Evolutionary conservation across 106 monocot species (phyloP).

Genomic region (Hemerocallis citrina): DNA sequence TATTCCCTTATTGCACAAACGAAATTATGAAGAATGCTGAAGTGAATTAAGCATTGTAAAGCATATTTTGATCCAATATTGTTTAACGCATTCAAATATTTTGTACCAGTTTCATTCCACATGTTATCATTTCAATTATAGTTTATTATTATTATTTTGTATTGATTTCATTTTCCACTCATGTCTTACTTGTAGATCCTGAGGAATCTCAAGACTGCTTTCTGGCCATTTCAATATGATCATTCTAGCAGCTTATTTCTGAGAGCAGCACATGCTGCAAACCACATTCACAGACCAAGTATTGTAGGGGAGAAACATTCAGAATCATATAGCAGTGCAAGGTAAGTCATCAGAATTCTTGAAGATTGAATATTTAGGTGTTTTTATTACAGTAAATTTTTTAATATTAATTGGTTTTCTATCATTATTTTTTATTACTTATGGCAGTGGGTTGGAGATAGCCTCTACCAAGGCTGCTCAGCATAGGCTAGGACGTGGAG

Average conservation of each 20-base stretch:
- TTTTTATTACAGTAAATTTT: background rate
- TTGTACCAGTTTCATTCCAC: no score
- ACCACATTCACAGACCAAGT: conserved; percentile 17
- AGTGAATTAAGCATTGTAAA: no score
- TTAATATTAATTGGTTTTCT: background rate
- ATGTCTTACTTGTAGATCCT: conserved; percentile 33
- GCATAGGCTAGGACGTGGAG: conserved; percentile 48
- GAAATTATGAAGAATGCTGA: no score
- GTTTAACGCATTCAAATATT: no score
- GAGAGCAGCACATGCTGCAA: conserved; percentile 53
- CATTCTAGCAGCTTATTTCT: conserved; percentile 49
- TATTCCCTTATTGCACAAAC: no score
- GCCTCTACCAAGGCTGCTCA: conserved; percentile 60
- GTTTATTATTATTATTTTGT: no score
- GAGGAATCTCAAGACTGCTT: conserved; percentile 39
- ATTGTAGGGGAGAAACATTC: conserved; percentile 18
- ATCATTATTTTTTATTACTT: background rate
- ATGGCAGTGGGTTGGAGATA: conserved; percentile 34
- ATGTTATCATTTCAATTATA: no score
- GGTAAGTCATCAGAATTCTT: conserved; percentile 13
- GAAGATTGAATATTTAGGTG: background rate
- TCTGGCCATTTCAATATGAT: conserved; percentile 69
- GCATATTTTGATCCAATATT: no score
- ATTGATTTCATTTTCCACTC: background rate
- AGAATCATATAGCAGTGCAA: conserved; percentile 16